phyloP scores from a whole-genome alignment of 371 early-diverging fungal genomes.

The Dinochytrium kinnereticum region DNA sequence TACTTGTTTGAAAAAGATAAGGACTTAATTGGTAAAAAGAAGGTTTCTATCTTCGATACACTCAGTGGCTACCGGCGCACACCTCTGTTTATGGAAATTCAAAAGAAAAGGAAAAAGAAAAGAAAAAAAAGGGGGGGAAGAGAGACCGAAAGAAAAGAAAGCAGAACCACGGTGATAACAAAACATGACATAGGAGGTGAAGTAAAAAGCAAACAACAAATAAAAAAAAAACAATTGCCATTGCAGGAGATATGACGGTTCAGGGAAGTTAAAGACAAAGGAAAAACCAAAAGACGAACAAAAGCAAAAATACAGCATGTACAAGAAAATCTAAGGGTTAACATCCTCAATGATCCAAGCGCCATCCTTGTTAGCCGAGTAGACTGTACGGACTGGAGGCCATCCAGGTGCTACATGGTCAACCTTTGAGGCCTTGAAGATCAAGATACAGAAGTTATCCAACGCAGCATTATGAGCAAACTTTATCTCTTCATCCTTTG shows the following conservation, averaged over 20 bases:
- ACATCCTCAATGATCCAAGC: conserved; percentile 39
- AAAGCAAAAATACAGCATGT: conserved; percentile 13
- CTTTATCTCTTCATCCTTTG: conserved; percentile 30
- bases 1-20: not conserved
- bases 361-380: conserved; percentile 33
- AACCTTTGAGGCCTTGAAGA: conserved; percentile 70
- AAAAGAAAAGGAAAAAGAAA: not conserved
- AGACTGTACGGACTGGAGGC: conserved; percentile 33
- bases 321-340: conserved; percentile 44
- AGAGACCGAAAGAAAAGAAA: not conserved
- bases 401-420: conserved; percentile 48
- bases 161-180: too few relatives aligned
- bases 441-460: conserved; percentile 76
- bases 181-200: too few relatives aligned
- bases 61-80: not conserved
- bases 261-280: not conserved
- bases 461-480: conserved; percentile 68
- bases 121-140: not conserved
- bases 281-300: not conserved
- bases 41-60: too few relatives aligned
- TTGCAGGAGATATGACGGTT: not conserved
- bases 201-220: too few relatives aligned
- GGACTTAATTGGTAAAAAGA: not conserved
- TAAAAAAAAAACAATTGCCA: too few relatives aligned
- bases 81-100: not conserved